Evolutionary conservation across 2,329 filamentous ascomycete genomes (phyloP).

Genomic region (Stagonosporopsis cucurbitacearum): DNA sequence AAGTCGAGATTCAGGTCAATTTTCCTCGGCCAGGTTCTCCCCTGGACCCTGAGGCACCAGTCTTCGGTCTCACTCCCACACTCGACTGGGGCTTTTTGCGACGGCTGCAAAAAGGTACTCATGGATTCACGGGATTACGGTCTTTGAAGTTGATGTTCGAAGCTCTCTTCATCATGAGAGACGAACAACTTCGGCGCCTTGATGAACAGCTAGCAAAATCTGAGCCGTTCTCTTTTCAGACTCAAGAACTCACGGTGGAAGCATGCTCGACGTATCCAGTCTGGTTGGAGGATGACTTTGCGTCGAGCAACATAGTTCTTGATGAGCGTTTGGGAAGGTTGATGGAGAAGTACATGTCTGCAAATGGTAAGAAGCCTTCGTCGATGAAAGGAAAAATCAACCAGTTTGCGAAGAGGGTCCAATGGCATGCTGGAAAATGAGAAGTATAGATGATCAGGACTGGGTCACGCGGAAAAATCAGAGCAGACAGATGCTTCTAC

Average conservation of each 20-base stretch:
- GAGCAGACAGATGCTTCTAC: too few relatives aligned
- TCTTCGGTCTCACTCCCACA: background rate
- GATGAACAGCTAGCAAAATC: background rate
- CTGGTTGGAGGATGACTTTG: background rate
- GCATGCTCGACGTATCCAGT: background rate
- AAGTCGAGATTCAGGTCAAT: background rate
- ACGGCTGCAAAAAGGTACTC: background rate
- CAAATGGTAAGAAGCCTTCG: background rate
- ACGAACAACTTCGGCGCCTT: background rate
- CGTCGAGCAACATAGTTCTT: background rate
- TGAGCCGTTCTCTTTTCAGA: background rate
- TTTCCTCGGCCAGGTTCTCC: background rate
- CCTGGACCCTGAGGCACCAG: background rate
- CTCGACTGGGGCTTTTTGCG: background rate
- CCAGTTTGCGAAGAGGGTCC: background rate
- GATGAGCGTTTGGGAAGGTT: background rate
- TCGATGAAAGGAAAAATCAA: background rate
- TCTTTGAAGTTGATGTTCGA: constrained; percentile 1
- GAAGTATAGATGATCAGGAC: background rate
- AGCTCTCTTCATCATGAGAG: background rate
- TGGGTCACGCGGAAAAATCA: background rate
- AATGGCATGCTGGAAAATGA: background rate
- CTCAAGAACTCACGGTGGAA: background rate
- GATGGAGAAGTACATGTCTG: background rate
- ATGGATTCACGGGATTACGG: background rate